A percentile compares a stretch with the other conserved stretches of the same genome.
These are phyloP conservation scores for Euclidium syriacum DNA, from an alignment of 345 rosid species.

Conservation along the genomic window DNA sequence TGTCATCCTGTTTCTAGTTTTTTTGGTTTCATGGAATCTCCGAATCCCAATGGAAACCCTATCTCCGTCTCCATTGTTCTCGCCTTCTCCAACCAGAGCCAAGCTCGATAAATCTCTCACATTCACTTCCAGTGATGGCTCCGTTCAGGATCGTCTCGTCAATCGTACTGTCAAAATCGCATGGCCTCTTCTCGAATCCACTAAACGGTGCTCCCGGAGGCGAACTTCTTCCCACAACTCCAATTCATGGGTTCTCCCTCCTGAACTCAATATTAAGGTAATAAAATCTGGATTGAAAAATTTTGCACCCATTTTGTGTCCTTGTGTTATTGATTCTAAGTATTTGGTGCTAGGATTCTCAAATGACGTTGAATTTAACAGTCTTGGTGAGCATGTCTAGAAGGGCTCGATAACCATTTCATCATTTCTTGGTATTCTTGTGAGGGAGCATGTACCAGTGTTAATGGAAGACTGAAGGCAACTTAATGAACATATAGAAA, in stretches of 20 bases:
- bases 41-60: not conserved
- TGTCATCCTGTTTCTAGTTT: too few species aligned
- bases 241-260: slow-evolving; percentile 62
- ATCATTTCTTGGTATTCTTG: too few species aligned
- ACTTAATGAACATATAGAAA: too few species aligned
- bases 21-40: slow-evolving; percentile 13
- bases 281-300: not conserved
- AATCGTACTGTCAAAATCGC: slow-evolving; percentile 61
- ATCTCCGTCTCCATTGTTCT: not conserved
- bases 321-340: too few species aligned
- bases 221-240: slow-evolving; percentile 68
- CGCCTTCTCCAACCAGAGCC: not conserved
- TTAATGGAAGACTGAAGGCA: too few species aligned
- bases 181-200: slow-evolving; percentile 53
- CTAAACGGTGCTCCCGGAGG: slow-evolving; percentile 55
- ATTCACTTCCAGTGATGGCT: slow-evolving; percentile 12
- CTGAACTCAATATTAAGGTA: slow-evolving; percentile 79
- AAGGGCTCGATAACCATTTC: too few species aligned
- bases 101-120: slow-evolving; percentile 42
- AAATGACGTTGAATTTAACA: too few species aligned
- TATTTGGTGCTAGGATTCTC: too few species aligned
- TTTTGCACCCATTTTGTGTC: not conserved
- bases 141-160: slow-evolving; percentile 52
- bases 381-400: too few species aligned
- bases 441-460: too few species aligned